Evolutionary conservation across 2,329 filamentous ascomycete genomes (phyloP).

Genomic region (Myriangium duriaei): DNA sequence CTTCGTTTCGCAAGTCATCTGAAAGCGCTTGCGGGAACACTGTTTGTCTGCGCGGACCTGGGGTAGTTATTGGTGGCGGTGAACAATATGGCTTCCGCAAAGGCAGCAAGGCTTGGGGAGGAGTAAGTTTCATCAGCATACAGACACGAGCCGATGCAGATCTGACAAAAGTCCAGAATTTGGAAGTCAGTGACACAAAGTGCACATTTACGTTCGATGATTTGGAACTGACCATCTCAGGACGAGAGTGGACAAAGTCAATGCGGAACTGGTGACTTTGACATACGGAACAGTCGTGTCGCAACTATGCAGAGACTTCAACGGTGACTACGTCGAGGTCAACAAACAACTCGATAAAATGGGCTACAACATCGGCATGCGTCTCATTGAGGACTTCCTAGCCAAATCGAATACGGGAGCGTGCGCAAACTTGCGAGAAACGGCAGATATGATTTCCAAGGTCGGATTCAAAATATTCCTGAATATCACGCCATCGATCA

Average conservation of each 20-base stretch:
- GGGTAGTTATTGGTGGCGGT: too few species aligned
- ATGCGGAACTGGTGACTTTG: constrained; percentile 90
- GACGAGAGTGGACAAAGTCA: constrained; percentile 92
- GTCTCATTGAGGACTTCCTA: constrained; percentile 92
- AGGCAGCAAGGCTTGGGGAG: constrained; percentile 59
- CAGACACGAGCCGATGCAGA: constrained; percentile 19
- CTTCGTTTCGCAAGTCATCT: too few species aligned
- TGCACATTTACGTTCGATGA: too few species aligned
- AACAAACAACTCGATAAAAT: constrained; percentile 98
- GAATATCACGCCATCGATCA: constrained; percentile 85
- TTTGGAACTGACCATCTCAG: constrained; percentile 36
- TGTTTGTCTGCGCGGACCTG: too few species aligned
- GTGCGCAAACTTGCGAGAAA: constrained; percentile 88
- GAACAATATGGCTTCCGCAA: constrained; percentile 32
- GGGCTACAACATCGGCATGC: constrained; percentile 96
- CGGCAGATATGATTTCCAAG: constrained; percentile 94
- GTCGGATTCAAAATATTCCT: constrained; percentile 99
- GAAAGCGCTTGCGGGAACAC: too few species aligned
- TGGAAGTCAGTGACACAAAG: constrained; percentile 83
- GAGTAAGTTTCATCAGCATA: constrained; percentile 43
- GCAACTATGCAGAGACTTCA: constrained; percentile 92
- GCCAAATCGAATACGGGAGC: constrained; percentile 85
- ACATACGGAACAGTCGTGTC: constrained; percentile 97
- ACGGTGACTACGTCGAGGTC: constrained; percentile 85
- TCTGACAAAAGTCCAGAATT: constrained; percentile 54